These are phyloP conservation scores for Nothophaeocryptopus gaeumannii DNA, from an alignment of 2,329 filamentous ascomycete species.

Conservation along the genomic window DNA sequence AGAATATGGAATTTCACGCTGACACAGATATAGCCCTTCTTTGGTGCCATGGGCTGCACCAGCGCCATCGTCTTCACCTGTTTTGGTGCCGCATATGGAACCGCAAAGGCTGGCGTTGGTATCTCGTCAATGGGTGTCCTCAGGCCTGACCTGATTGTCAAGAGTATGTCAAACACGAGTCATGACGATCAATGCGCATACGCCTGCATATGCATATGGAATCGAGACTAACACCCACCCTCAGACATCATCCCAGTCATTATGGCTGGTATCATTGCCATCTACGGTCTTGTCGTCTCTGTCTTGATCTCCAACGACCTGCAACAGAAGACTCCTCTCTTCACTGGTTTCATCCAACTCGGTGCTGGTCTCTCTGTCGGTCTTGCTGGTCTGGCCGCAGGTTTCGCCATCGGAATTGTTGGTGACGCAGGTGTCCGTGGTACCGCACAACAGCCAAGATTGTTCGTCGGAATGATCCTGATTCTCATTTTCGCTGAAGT, in stretches of 20 bases:
- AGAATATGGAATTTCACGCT: slow-evolving; percentile 10
- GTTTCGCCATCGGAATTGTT: slow-evolving; percentile 54
- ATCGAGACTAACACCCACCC: slow-evolving; percentile 14
- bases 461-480: slow-evolving; percentile 97
- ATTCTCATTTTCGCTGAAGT: slow-evolving; percentile 99
- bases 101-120: slow-evolving; percentile 98
- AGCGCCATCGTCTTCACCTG: slow-evolving; percentile 95
- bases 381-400: slow-evolving; percentile 41
- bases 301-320: slow-evolving; percentile 55
- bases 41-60: slow-evolving; percentile 95
- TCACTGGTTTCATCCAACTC: slow-evolving; percentile 53
- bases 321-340: slow-evolving; percentile 46
- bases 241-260: slow-evolving; percentile 98
- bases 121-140: slow-evolving; percentile 98
- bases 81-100: slow-evolving; percentile 95
- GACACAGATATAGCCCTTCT: slow-evolving; percentile 66
- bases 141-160: slow-evolving; percentile 95
- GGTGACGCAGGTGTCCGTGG: slow-evolving; percentile 84
- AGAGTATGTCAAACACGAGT: slow-evolving; percentile 67
- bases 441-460: slow-evolving; percentile 76
- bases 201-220: slow-evolving; percentile 1
- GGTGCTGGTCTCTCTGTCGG: slow-evolving; percentile 52
- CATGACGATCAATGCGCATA: slow-evolving; percentile 1
- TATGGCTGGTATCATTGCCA: slow-evolving; percentile 99
- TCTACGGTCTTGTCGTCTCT: slow-evolving; percentile 63